Evolutionary conservation across 2,329 filamentous ascomycete species (phyloP).

Genomic region (Zarea fungicola): DNA sequence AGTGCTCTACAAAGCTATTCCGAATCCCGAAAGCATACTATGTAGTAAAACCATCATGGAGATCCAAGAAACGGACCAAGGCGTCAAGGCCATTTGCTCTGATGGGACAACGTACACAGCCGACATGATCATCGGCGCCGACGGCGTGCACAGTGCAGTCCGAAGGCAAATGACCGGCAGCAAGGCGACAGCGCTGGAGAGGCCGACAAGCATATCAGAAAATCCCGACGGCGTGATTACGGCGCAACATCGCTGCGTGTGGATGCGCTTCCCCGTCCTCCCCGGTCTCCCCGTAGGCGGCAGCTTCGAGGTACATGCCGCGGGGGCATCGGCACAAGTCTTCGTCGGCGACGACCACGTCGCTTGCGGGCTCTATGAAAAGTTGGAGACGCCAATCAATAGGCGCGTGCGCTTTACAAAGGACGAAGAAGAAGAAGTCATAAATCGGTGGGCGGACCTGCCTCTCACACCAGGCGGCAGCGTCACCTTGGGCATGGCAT

Average conservation of each 20-base stretch:
- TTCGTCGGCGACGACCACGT: conserved; percentile 20
- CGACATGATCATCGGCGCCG: conserved; percentile 34
- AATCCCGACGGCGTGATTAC: not conserved
- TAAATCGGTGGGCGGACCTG: conserved; percentile 22
- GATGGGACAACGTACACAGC: conserved; percentile 29
- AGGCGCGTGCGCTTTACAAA: conserved; percentile 24
- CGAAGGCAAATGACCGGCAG: conserved; percentile 23
- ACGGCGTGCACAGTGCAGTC: conserved; percentile 34
- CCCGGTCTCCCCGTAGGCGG: conserved; percentile 9
- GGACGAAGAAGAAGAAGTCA: conserved; percentile 22
- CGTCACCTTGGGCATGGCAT: conserved; percentile 23
- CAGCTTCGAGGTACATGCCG: conserved; percentile 15
- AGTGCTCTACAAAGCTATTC: not conserved
- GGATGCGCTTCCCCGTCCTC: conserved; percentile 15
- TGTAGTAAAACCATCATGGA: not conserved
- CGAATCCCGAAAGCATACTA: conserved; percentile 15
- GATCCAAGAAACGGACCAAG: conserved; percentile 8
- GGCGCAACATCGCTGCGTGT: conserved; percentile 17
- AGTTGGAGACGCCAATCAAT: conserved; percentile 21
- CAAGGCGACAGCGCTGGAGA: too few species aligned
- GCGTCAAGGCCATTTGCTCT: conserved; percentile 24
- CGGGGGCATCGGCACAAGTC: conserved; percentile 20
- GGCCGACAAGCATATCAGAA: too few species aligned
- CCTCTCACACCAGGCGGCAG: conserved; percentile 18
- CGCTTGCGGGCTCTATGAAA: conserved; percentile 25